phyloP scores from a whole-genome alignment of 495 filamentous ascomycete genomes.

The Aspergillus saccharolyticus region DNA sequence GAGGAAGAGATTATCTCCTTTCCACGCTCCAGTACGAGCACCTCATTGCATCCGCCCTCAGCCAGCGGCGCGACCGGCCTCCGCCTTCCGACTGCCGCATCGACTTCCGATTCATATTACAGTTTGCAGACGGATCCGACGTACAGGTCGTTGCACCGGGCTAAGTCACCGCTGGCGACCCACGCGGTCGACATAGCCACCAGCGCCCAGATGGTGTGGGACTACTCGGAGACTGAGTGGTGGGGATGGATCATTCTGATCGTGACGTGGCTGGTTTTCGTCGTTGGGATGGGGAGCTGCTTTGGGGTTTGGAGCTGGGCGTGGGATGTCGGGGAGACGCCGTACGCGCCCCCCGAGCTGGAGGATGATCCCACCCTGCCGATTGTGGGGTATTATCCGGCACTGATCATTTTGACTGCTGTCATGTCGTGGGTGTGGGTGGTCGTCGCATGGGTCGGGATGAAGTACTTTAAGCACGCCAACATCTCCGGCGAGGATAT shows the following conservation, averaged over 20 bases:
- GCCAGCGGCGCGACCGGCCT: conserved; percentile 19
- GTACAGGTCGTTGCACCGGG: conserved; percentile 41
- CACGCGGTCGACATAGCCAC: conserved; percentile 33
- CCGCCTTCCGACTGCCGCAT: conserved; percentile 44
- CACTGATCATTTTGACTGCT: conserved; percentile 82
- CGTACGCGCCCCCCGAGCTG: conserved; percentile 85
- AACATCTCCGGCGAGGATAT: conserved; percentile 65
- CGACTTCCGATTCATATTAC: conserved; percentile 67
- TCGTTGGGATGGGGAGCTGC: conserved; percentile 91
- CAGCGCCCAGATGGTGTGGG: conserved; percentile 53
- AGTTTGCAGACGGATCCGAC: conserved; percentile 34
- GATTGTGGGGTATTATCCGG: conserved; percentile 95
- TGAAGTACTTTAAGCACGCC: conserved; percentile 99
- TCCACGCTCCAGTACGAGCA: conserved; percentile 30
- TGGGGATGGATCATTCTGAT: conserved; percentile 93
- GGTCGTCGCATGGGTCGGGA: conserved; percentile 91
- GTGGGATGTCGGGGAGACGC: conserved; percentile 97
- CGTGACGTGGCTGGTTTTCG: conserved; percentile 90
- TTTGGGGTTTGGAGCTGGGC: conserved; percentile 99
- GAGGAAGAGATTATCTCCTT: conserved; percentile 71
- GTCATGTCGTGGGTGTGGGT: conserved; percentile 99
- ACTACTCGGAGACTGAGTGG: conserved; percentile 89
- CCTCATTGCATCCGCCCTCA: conserved; percentile 21
- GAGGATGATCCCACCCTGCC: conserved; percentile 91
- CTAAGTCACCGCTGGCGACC: conserved; percentile 58